Conservation (phyloP, 2,329 filamentous ascomycete species). For the Alternaria hordeiaustralica region DNA sequence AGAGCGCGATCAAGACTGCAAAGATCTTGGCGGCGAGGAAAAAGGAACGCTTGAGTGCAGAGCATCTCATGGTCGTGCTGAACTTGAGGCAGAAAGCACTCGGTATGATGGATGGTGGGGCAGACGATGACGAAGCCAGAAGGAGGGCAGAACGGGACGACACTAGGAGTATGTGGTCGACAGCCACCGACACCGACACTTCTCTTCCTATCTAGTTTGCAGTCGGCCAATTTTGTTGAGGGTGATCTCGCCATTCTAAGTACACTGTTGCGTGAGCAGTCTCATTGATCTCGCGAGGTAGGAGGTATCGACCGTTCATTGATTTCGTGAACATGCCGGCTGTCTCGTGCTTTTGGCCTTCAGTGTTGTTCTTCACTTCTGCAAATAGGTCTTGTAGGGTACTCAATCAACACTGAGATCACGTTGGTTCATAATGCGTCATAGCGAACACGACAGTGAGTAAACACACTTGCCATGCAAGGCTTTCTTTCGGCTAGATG, state of each 20-base stretch:
- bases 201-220: background rate
- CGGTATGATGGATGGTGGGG: constrained; percentile 4
- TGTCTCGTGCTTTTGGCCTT: background rate
- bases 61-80: constrained; percentile 14
- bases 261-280: background rate
- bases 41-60: constrained; percentile 8
- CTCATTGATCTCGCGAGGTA: background rate
- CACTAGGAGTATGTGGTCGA: background rate
- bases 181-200: background rate
- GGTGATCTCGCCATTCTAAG: background rate
- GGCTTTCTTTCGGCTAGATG: background rate
- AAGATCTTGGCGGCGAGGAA: constrained; percentile 17
- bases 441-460: background rate
- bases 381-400: background rate
- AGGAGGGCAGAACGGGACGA: background rate
- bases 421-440: background rate
- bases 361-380: background rate
- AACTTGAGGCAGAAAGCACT: constrained; percentile 6
- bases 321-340: background rate
- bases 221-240: background rate
- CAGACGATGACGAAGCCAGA: background rate
- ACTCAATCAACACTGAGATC: background rate
- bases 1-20: constrained; percentile 13
- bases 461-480: background rate
- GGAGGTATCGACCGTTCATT: background rate